Evolutionary conservation across 805 yeast species (phyloP).

Genomic region (Saccharomyces mikatae): DNA sequence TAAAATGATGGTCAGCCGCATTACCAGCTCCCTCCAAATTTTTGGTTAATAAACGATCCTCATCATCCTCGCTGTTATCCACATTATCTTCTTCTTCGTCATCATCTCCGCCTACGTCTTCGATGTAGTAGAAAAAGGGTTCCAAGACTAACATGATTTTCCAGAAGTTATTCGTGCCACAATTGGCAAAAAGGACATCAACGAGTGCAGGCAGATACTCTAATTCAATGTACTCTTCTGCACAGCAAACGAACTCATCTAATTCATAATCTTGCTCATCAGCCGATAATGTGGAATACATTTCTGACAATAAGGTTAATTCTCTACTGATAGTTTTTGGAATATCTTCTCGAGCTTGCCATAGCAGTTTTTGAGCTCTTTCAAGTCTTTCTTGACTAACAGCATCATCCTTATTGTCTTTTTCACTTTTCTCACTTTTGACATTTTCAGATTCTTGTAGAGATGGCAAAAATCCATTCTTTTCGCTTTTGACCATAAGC

Average conservation of each 20-base stretch:
- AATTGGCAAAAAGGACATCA: conserved; percentile 25
- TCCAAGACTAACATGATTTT: conserved; percentile 31
- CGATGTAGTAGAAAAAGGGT: conserved; percentile 32
- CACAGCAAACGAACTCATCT: conserved; percentile 32
- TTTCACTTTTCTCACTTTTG: neutral
- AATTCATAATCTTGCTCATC: conserved; percentile 32
- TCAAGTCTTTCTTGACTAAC: conserved; percentile 24
- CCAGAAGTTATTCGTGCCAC: conserved; percentile 27
- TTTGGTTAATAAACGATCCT: neutral
- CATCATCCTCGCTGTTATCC: conserved; percentile 6
- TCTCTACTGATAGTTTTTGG: conserved; percentile 31
- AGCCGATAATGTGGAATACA: conserved; percentile 30
- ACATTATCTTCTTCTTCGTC: conserved; percentile 9
- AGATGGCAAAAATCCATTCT: conserved; percentile 27
- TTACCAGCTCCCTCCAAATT: neutral
- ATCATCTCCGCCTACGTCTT: conserved; percentile 26
- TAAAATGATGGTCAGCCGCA: conserved; percentile 9
- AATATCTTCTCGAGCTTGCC: conserved; percentile 31
- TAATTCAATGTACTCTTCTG: conserved; percentile 31
- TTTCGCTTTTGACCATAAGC: conserved; percentile 29
- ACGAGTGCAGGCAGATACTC: conserved; percentile 29
- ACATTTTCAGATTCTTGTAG: neutral
- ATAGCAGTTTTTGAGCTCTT: conserved; percentile 26
- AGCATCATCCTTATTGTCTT: conserved; percentile 6
- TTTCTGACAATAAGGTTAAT: conserved; percentile 28